Conservation (phyloP, 495 filamentous ascomycete species). For the Entonaema liquescens region DNA sequence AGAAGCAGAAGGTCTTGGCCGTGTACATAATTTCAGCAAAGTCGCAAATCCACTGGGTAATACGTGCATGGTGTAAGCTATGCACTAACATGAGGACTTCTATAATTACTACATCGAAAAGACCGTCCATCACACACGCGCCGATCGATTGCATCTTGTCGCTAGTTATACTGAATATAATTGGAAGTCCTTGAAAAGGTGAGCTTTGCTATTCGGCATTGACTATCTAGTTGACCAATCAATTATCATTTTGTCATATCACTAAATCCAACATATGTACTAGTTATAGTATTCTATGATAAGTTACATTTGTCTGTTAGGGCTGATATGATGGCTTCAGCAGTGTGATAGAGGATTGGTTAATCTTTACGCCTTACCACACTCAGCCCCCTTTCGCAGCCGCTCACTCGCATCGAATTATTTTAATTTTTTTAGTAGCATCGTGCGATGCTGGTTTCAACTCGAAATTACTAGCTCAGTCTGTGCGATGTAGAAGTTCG, state of each 20-base stretch:
- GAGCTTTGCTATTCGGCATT: neutral
- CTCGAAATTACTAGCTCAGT: conserved; percentile 5
- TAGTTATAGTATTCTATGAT: neutral
- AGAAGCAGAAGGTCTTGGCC: conserved; percentile 11
- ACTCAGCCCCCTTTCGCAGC: conserved; percentile 28
- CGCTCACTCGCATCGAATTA: conserved; percentile 23
- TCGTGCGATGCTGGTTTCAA: conserved; percentile 28
- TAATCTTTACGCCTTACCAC: conserved; percentile 20
- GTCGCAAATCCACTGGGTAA: conserved; percentile 8
- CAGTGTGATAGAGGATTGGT: conserved; percentile 2
- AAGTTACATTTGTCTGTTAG: conserved; percentile 8
- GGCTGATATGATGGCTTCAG: conserved; percentile 33
- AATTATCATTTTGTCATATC: neutral
- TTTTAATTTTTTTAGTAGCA: conserved; percentile 8
- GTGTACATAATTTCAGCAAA: conserved; percentile 4
- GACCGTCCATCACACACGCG: neutral
- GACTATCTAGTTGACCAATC: too few relatives aligned
- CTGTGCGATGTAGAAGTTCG: conserved; percentile 18
- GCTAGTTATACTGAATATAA: neutral
- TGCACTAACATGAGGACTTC: conserved; percentile 13
- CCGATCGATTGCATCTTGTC: conserved; percentile 11
- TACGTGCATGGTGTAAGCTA: conserved; percentile 8
- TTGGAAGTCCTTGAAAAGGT: neutral
- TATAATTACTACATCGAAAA: conserved; percentile 1
- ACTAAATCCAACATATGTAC: conserved; percentile 14